phyloP scores from a whole-genome alignment of 192 early-diverging fungal genomes.

The Podila epicladia region DNA sequence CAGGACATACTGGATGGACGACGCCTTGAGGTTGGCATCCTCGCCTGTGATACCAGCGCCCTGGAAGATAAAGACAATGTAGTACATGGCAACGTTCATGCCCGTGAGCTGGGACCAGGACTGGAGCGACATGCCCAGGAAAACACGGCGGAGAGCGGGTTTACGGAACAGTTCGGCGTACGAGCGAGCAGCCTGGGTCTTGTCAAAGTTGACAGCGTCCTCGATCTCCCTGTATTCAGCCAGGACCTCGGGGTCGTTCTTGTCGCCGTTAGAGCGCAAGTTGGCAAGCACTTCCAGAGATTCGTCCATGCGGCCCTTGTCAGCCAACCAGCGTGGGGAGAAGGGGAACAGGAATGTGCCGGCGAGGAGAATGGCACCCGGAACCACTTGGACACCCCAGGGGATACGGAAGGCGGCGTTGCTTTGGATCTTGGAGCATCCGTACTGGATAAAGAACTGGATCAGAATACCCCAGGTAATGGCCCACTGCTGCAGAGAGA shows the following conservation, averaged over 20 bases:
- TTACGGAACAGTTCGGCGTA: slow-evolving; percentile 67
- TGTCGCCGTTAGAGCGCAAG: slow-evolving; percentile 72
- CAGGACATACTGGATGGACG: slow-evolving; percentile 81
- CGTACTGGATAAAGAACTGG: slow-evolving; percentile 72
- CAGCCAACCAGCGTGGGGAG: slow-evolving; percentile 89
- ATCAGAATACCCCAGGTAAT: slow-evolving; percentile 88
- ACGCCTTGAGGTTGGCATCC: slow-evolving; percentile 64
- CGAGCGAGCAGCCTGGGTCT: slow-evolving; percentile 68
- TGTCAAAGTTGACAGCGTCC: slow-evolving; percentile 71
- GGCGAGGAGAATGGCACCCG: slow-evolving; percentile 73
- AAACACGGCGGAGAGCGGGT: slow-evolving; percentile 66
- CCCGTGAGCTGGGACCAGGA: slow-evolving; percentile 87
- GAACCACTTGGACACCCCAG: slow-evolving; percentile 84
- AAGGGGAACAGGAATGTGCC: slow-evolving; percentile 83
- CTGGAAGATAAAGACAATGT: slow-evolving; percentile 61
- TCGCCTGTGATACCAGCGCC: slow-evolving; percentile 51
- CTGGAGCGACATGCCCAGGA: slow-evolving; percentile 77
- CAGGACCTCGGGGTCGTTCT: slow-evolving; percentile 59
- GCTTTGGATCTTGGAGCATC: slow-evolving; percentile 51
- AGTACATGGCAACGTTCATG: slow-evolving; percentile 91
- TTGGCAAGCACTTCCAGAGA: slow-evolving; percentile 71
- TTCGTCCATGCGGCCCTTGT: slow-evolving; percentile 73
- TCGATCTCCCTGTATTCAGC: slow-evolving; percentile 79
- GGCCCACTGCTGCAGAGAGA: slow-evolving; percentile 90
- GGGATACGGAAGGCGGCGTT: slow-evolving; percentile 83